phyloP scores from a whole-genome alignment of 805 yeast genomes.

The Metschnikowia cubensis region DNA sequence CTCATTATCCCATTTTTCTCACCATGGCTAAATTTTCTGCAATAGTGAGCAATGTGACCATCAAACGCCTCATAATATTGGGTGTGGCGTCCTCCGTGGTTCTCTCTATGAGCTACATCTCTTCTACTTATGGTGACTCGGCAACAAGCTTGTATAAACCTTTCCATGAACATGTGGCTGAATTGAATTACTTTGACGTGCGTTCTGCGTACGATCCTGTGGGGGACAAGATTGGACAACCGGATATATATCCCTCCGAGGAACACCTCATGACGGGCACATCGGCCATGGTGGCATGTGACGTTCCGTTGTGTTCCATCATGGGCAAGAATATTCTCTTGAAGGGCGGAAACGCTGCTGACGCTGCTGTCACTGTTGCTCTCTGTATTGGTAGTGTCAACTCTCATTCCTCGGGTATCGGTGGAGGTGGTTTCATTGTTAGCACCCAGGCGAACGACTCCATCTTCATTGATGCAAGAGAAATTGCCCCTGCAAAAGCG shows the following conservation, averaged over 20 bases:
- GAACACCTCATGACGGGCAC: conserved; percentile 37
- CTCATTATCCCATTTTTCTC: neutral
- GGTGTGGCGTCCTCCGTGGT: neutral
- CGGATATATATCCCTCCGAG: conserved; percentile 42
- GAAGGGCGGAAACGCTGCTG: conserved; percentile 80
- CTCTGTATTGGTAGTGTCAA: conserved; percentile 83
- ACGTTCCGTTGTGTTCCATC: conserved; percentile 57
- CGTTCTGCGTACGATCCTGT: conserved; percentile 13
- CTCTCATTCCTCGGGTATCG: conserved; percentile 83
- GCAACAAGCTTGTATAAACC: conserved; percentile 1
- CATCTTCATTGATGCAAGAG: conserved; percentile 78
- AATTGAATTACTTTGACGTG: neutral
- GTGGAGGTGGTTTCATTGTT: conserved; percentile 83
- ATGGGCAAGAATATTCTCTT: conserved; percentile 56
- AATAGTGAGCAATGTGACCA: neutral
- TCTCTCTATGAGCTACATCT: neutral
- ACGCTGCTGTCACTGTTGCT: conserved; percentile 86
- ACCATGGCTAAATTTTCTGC: neutral
- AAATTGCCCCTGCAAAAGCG: conserved; percentile 71
- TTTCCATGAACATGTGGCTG: conserved; percentile 1
- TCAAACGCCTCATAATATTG: neutral
- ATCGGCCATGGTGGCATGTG: conserved; percentile 65
- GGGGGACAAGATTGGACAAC: conserved; percentile 23
- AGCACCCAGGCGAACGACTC: conserved; percentile 37
- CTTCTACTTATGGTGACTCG: neutral